phyloP scores from a whole-genome alignment of 176 grass and related monocot genomes.

The Cymbopogon citratus region DNA sequence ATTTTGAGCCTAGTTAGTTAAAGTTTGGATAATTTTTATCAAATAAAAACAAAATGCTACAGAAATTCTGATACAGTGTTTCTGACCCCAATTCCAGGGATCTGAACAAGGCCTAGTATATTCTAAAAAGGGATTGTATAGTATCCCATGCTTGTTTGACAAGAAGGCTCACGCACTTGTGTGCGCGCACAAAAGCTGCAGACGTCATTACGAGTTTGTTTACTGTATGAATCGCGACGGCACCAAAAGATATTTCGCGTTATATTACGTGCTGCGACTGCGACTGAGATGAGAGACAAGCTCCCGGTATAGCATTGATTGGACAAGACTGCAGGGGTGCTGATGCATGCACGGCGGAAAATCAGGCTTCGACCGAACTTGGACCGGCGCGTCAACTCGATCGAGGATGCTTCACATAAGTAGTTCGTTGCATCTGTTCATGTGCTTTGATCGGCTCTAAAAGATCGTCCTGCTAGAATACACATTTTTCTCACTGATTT shows the following conservation, averaged over 20 bases:
- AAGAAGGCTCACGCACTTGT: not conserved
- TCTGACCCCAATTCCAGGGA: too few species aligned
- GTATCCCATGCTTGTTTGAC: not conserved
- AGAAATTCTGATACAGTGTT: too few species aligned
- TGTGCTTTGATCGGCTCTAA: not conserved
- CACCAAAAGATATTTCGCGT: not conserved
- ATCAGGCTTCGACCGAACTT: not conserved
- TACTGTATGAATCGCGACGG: not conserved
- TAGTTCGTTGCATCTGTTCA: not conserved
- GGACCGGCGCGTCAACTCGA: constrained; percentile 8
- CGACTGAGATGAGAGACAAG: not conserved
- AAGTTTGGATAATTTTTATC: too few species aligned
- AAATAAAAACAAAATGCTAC: too few species aligned
- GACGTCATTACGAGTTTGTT: not conserved
- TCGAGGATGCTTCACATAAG: not conserved
- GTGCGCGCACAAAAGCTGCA: not conserved
- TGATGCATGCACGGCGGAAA: not conserved
- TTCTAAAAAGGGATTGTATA: too few species aligned
- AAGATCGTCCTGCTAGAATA: not conserved
- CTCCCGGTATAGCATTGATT: not conserved
- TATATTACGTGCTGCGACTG: not conserved
- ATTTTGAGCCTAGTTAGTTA: too few species aligned
- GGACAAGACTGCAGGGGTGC: not conserved
- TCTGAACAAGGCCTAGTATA: too few species aligned
- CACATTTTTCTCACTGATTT: not conserved